Evolutionary conservation across 1,284 basidiomycete species (phyloP).

Genomic region (Fomitopsis schrenkii): DNA sequence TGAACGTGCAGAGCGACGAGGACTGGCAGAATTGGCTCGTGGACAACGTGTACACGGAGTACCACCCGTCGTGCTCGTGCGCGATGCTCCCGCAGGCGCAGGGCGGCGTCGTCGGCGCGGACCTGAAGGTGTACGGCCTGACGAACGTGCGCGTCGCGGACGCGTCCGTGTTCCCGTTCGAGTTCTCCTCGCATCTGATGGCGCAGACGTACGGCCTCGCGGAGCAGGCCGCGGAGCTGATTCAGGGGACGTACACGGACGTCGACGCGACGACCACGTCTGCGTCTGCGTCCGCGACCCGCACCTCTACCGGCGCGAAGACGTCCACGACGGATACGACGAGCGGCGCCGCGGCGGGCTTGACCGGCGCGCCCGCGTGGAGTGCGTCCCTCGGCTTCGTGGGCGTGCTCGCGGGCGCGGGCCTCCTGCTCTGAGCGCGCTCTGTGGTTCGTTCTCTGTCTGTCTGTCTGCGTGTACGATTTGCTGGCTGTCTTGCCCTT

Average conservation of each 20-base stretch:
- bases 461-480: not conserved
- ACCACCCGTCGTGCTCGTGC: conserved; percentile 57
- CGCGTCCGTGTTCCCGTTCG: conserved; percentile 47
- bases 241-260: conserved; percentile 24
- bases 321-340: not conserved
- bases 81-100: conserved; percentile 58
- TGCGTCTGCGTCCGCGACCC: not conserved
- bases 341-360: not conserved
- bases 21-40: conserved; percentile 46
- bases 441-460: not conserved
- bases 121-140: conserved; percentile 61
- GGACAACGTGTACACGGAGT: conserved; percentile 39
- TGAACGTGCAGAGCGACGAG: conserved; percentile 35
- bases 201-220: conserved; percentile 67
- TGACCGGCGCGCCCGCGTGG: not conserved
- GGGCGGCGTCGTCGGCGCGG: conserved; percentile 65
- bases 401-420: not conserved
- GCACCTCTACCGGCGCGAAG: not conserved
- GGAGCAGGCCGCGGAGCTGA: conserved; percentile 62
- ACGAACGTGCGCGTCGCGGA: conserved; percentile 22
- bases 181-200: conserved; percentile 48
- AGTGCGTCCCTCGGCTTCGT: not conserved
- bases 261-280: not conserved
- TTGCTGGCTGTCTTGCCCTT: too few relatives aligned
- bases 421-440: not conserved